phyloP scores from a whole-genome alignment of 805 yeast genomes.

The Candida ficus region DNA sequence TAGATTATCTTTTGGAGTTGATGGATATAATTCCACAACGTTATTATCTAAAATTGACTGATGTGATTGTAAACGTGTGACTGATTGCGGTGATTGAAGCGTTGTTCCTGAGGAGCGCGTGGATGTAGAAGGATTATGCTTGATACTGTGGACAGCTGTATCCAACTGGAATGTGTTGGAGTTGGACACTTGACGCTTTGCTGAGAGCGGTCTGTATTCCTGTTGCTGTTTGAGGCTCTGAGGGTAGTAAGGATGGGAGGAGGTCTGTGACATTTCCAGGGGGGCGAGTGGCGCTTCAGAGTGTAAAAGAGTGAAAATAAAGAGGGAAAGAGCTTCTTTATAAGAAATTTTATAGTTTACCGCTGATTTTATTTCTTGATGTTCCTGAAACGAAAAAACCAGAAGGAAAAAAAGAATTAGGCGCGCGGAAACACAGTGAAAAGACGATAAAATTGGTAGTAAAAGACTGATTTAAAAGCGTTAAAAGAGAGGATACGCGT shows the following conservation, averaged over 20 bases:
- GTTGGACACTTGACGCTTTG: background rate
- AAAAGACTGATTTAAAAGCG: no score
- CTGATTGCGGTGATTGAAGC: slow-evolving; percentile 4
- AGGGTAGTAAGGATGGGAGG: background rate
- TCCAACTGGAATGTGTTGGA: no score
- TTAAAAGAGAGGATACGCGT: no score
- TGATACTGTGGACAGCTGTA: background rate
- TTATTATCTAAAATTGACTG: slow-evolving; percentile 6
- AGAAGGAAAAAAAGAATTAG: no score
- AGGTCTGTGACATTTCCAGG: background rate
- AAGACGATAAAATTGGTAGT: no score
- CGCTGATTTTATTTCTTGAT: no score
- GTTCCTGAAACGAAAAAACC: no score
- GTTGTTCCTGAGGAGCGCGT: slow-evolving; percentile 6
- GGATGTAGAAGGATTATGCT: slow-evolving; percentile 4
- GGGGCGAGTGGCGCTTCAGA: background rate
- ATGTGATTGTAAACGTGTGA: slow-evolving; percentile 3
- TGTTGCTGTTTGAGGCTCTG: background rate
- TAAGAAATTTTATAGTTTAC: no score
- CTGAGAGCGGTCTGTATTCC: background rate
- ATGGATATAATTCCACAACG: slow-evolving; percentile 7
- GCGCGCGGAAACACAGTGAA: no score
- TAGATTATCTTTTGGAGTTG: no score
- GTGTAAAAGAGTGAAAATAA: background rate
- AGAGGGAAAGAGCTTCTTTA: background rate